Percentiles rank a stretch among this genome's conserved stretches.
These are phyloP conservation scores for Scutellaria baicalensis DNA, from an alignment of 257 asterid species.

Conservation along the genomic window DNA sequence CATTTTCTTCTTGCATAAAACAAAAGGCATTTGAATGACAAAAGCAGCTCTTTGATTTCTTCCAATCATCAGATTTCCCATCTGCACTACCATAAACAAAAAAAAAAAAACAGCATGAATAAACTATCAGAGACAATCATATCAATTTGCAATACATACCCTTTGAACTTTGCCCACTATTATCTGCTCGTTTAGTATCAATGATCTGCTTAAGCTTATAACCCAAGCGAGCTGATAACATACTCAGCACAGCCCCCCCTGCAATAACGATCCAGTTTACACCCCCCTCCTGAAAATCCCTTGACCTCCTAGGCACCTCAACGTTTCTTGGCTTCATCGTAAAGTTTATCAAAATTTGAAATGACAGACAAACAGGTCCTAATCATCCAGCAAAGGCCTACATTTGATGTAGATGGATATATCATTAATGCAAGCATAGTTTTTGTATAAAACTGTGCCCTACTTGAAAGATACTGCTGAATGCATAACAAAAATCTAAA, in stretches of 20 bases:
- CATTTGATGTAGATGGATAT: not conserved
- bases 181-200: slow-evolving; percentile 41
- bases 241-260: slow-evolving; percentile 64
- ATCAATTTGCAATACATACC: slow-evolving; percentile 24
- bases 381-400: slow-evolving; percentile 19
- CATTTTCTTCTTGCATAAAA: slow-evolving; percentile 37
- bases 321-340: slow-evolving; percentile 44
- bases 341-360: slow-evolving; percentile 3
- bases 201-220: slow-evolving; percentile 61
- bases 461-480: not conserved
- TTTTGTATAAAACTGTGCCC: not conserved
- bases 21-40: slow-evolving; percentile 38
- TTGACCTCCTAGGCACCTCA: slow-evolving; percentile 33
- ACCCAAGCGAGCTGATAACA: slow-evolving; percentile 65
- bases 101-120: slow-evolving; percentile 6
- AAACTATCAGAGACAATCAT: not conserved
- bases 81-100: slow-evolving; percentile 33
- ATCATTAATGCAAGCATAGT: not conserved
- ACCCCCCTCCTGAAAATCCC: slow-evolving; percentile 39
- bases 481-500: not conserved
- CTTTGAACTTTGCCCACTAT: slow-evolving; percentile 24
- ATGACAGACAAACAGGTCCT: not conserved
- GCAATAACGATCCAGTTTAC: slow-evolving; percentile 71
- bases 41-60: slow-evolving; percentile 37
- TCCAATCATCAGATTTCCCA: slow-evolving; percentile 34